A percentile compares a stretch with the other conserved stretches of the same genome.
phyloP scores from a whole-genome alignment of 2,329 filamentous ascomycete genomes.

The Penicillium sp. region DNA sequence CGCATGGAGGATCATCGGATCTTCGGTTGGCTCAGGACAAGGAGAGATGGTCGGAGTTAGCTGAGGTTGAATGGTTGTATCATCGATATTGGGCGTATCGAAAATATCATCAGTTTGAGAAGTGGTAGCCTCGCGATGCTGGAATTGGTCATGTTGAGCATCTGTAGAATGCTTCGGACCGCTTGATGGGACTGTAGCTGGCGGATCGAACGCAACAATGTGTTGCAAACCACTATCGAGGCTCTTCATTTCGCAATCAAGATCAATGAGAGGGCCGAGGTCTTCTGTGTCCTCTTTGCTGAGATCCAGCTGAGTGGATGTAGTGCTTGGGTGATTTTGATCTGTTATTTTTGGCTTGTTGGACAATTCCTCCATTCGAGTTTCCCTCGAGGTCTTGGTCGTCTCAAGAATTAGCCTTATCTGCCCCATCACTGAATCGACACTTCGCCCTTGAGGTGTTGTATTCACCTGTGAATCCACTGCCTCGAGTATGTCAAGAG shows the following conservation, averaged over 20 bases:
- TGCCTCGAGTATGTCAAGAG: neutral
- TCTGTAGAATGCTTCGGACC: neutral
- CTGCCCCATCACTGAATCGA: constrained; percentile 1
- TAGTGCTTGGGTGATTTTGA: neutral
- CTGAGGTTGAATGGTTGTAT: neutral
- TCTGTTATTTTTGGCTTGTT: neutral
- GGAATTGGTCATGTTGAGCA: neutral
- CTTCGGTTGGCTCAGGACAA: neutral
- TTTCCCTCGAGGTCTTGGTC: neutral
- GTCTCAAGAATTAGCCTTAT: neutral
- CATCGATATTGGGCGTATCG: neutral
- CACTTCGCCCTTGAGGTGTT: neutral
- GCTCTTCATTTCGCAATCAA: neutral
- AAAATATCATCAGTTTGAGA: neutral
- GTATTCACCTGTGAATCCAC: neutral
- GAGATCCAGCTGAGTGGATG: neutral
- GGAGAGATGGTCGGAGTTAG: neutral
- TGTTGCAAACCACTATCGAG: neutral
- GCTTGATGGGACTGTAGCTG: no score
- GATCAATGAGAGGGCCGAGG: neutral
- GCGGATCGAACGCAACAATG: neutral
- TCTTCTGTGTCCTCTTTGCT: neutral
- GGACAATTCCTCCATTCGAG: neutral
- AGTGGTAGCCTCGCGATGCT: neutral
- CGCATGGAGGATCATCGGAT: neutral